Base-by-base conservation (phyloP, 1,284 basidiomycete genomes). In the Cryptococcus sp. region DNA sequence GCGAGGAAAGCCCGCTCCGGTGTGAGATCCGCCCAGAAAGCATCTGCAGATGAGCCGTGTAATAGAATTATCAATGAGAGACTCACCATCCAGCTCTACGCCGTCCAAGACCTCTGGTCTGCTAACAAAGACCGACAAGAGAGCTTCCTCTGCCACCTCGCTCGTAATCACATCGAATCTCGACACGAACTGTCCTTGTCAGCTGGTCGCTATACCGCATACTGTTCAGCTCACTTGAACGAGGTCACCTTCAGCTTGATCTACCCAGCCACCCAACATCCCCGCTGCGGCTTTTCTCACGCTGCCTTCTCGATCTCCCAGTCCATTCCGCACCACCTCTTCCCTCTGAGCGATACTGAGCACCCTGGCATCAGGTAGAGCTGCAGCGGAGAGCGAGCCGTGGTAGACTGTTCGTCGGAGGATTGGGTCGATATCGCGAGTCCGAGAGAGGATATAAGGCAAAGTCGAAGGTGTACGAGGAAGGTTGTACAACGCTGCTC, bases 1-100 rank as follows among this genome's bases (percentile, higher is more conserved):
- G 84, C 86, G 1, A 97, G 78, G 59, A 95, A 84, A 0, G 86
- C 84, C 43, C 82, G 85, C 65, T 89, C 87, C 0, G 91, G 86
- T 0, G 84, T 86, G 24, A 97, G 72, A 0, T 76, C 65, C 14
- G 74, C 73, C 90, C 91, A 97, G 68, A 81, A 97, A 0, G 70
- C 72, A 33, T 90, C 89, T 84, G 28, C 22, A 44, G 26, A 23
- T 4, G 11, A 25, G 46, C 45, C 48, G 28, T 41, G 19, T 22
- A 11, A 6, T 19, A 4, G 24, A 19, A 26, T 2, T 10, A 28
- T 23, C 1, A 5, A 9, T 16, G 21, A 37, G 9, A 25, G 25
- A 74, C 81, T 51, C 52, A 85, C 87, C 86, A 47, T 80, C 77
- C 58, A 95, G 89, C 23, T 83, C 77, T 34, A 92, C 76, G 2